Conservation (phyloP, 75 land plant species). For the Pinus tabuliformis region DNA sequence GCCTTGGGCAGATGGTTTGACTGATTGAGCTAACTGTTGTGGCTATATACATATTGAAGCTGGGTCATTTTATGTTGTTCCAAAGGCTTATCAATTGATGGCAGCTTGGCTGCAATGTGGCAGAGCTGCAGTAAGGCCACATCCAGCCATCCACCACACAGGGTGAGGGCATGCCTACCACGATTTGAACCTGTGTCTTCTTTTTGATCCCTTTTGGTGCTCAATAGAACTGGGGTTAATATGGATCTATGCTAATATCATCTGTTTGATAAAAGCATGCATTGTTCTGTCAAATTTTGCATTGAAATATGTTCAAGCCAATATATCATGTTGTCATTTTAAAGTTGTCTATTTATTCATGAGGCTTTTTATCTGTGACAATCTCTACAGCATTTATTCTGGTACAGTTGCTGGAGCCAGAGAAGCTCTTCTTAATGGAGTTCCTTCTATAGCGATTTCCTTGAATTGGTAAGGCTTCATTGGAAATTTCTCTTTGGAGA, state of each 20-base stretch:
- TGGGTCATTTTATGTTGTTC: too few species aligned
- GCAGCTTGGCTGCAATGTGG: too few species aligned
- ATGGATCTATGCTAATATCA: not conserved
- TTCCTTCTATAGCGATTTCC: constrained; percentile 41
- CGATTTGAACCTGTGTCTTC: too few species aligned
- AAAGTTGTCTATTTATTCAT: not conserved
- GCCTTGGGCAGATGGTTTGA: too few species aligned
- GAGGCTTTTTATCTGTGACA: constrained; percentile 6
- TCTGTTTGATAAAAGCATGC: not conserved
- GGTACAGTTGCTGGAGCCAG: constrained; percentile 61
- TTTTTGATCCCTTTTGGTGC: too few species aligned
- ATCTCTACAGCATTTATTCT: constrained; percentile 34
- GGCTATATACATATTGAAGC: too few species aligned
- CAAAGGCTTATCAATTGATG: too few species aligned
- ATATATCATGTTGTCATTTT: not conserved
- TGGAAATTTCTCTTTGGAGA: not conserved
- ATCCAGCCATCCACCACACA: too few species aligned
- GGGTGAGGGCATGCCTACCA: too few species aligned
- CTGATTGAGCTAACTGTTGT: too few species aligned
- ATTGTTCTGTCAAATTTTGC: not conserved
- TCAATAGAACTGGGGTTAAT: too few species aligned
- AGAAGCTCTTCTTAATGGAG: constrained; percentile 47
- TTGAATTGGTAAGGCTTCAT: constrained; percentile 30
- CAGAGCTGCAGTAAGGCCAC: too few species aligned
- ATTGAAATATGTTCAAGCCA: not conserved